Base-by-base conservation (phyloP, 805 yeast genomes). In the Maudiozyma barnettii region DNA sequence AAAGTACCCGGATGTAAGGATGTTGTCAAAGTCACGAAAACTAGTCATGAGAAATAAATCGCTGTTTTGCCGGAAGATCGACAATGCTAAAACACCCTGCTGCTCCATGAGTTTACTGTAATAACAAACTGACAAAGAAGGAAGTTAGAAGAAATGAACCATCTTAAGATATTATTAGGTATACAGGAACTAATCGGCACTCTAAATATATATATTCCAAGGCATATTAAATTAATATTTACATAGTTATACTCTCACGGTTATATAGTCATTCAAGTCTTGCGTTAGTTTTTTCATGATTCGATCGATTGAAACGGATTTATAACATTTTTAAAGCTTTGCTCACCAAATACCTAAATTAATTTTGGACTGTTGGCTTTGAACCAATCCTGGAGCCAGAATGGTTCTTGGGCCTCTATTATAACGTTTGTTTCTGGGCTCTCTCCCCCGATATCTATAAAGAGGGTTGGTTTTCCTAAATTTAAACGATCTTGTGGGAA, bases 331-430 rank as follows among this genome's bases (percentile, higher is more conserved):
- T 26, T 6, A 4, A 26, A 12, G 2, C 8, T 33, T 5, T 14
- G 13, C 7, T 33, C 6, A 16, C 18, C 6, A 1, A 26, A 16
- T 3, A 14, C 1, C n/a, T 33, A 33, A 18, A 33, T 6, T 18
- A 39, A 22, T n/a, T 39, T 39, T 21, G 43, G 43, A 6, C 31
- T 45, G 33, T 46, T 37, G 22, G 40, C 21, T 35, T 20, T 19
- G 12, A 43, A 12, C 52, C 56, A 57, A 9, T 50, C 49, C 9
- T 46, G 44, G 3, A 50, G 45, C 65, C 68, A 64, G 29, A 50
- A 50, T 13, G 67, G 68, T 26, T 44, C 49, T 23, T 49, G 51
- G 1, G 66, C 62, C 5, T 39, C 39, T 5, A 63, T 48, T 3
- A 31, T 31, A 2, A 46, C 49, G 2, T 33, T 5, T 3, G 42